phyloP scores from a whole-genome alignment of 768 basidiomycete species.

The Pisolithus sp. region DNA sequence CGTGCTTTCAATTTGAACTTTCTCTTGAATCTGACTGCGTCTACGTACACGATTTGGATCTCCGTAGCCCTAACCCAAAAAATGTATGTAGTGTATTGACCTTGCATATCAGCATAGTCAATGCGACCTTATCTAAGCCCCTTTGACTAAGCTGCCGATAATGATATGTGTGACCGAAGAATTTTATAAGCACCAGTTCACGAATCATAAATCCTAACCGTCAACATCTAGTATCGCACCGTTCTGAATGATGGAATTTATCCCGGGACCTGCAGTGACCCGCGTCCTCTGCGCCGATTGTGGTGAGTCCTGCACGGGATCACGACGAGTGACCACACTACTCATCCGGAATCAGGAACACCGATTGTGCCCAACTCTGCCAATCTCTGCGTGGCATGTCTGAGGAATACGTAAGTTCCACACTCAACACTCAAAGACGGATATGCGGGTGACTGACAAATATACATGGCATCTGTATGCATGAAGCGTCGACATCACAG shows the following conservation, averaged over 20 bases:
- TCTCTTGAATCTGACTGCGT: too few relatives aligned
- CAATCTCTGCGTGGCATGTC: constrained; percentile 83
- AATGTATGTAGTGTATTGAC: too few relatives aligned
- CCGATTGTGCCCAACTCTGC: constrained; percentile 90
- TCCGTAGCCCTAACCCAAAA: too few relatives aligned
- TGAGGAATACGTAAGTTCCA: constrained; percentile 71
- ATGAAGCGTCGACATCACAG: constrained; percentile 87
- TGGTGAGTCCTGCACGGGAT: constrained; percentile 39
- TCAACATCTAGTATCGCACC: background rate
- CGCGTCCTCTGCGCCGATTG: constrained; percentile 88
- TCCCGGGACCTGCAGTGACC: constrained; percentile 67
- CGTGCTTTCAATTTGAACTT: too few relatives aligned
- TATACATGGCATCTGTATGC: background rate
- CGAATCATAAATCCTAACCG: too few relatives aligned
- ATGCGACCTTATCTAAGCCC: constrained; percentile 10
- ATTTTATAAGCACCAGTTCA: too few relatives aligned
- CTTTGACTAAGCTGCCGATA: too few relatives aligned
- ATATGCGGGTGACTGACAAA: background rate
- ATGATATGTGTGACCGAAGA: too few relatives aligned
- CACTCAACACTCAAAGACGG: background rate
- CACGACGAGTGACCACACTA: background rate
- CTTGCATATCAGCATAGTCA: too few relatives aligned
- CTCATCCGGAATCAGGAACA: constrained; percentile 43
- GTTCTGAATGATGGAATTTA: constrained; percentile 60
- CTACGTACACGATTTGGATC: too few relatives aligned